Evolutionary conservation across 352 stramenopile species (phyloP).

Genomic region (Phytophthora pseudosyringae): DNA sequence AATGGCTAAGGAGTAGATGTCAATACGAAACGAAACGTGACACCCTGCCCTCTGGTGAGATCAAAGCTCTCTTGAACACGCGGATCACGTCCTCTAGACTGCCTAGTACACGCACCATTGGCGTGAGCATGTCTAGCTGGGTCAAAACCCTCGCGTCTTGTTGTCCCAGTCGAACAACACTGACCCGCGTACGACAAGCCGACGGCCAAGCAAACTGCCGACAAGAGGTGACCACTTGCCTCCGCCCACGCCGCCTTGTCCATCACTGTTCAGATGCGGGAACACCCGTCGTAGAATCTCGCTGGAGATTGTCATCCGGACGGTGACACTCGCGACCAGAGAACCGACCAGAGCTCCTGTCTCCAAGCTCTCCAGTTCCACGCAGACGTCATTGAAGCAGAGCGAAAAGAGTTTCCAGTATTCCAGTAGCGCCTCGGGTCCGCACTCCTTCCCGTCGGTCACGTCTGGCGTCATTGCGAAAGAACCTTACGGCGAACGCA

Average conservation of each 20-base stretch:
- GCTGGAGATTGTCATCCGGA: neutral
- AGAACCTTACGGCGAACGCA: neutral
- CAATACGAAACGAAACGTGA: too few species aligned
- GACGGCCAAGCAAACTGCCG: neutral
- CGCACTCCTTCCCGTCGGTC: too few species aligned
- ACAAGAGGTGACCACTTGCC: neutral
- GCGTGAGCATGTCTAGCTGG: conserved; percentile 1
- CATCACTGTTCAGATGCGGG: neutral
- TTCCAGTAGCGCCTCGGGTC: too few species aligned
- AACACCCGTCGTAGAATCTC: neutral
- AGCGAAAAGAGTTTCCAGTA: neutral
- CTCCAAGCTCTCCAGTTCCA: neutral
- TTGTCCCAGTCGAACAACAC: conserved; percentile 7
- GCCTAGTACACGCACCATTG: conserved; percentile 5
- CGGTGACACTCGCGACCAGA: neutral
- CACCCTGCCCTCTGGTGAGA: too few species aligned
- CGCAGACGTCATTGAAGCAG: neutral
- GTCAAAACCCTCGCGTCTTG: neutral
- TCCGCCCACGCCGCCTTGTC: neutral
- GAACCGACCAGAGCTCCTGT: neutral
- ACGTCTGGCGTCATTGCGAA: neutral
- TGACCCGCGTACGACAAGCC: conserved; percentile 3
- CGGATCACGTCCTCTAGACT: conserved; percentile 4
- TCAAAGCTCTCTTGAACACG: neutral
- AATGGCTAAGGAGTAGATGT: too few species aligned